Evolutionary conservation across 2,329 filamentous ascomycete genomes (phyloP).

Genomic region (Sporothrix phasma): DNA sequence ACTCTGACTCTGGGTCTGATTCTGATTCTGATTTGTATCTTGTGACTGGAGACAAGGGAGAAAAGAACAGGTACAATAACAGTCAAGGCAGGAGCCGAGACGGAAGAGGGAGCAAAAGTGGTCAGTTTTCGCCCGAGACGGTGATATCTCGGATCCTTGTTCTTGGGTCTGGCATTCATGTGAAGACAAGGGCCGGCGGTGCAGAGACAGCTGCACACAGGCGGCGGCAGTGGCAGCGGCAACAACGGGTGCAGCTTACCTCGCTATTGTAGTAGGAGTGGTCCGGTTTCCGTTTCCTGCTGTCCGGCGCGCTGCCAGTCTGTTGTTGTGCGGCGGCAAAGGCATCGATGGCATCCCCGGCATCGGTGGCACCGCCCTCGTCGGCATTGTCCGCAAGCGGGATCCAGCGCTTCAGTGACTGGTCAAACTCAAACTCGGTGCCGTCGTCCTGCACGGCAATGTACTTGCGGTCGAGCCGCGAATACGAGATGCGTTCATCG

Average conservation of each 20-base stretch:
- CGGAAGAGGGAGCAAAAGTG: neutral
- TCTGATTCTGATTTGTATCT: conserved; percentile 3
- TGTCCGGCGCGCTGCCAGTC: conserved; percentile 19
- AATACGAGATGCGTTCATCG: conserved; percentile 79
- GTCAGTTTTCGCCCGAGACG: conserved; percentile 1
- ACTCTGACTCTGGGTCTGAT: neutral
- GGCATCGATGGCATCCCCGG: neutral
- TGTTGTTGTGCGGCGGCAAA: neutral
- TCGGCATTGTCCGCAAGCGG: conserved; percentile 33
- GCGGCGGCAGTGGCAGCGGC: neutral
- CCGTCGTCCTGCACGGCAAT: conserved; percentile 78
- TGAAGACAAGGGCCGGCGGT: neutral
- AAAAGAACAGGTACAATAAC: neutral
- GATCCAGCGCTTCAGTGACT: conserved; percentile 62
- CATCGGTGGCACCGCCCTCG: neutral
- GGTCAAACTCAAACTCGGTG: conserved; percentile 75
- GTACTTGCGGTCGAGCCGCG: conserved; percentile 71
- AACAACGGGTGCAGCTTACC: conserved; percentile 31
- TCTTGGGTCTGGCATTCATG: neutral
- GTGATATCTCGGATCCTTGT: neutral
- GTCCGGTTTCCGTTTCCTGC: conserved; percentile 35
- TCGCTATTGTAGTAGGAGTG: conserved; percentile 28
- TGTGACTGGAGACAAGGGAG: conserved; percentile 1
- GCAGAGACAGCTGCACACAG: conserved; percentile 8
- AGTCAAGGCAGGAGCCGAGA: neutral